Evolutionary conservation across 2,329 filamentous ascomycete species (phyloP), one percentile per base, ranked within the genome.

Genomic region (Hymenoscyphus linearis): DNA sequence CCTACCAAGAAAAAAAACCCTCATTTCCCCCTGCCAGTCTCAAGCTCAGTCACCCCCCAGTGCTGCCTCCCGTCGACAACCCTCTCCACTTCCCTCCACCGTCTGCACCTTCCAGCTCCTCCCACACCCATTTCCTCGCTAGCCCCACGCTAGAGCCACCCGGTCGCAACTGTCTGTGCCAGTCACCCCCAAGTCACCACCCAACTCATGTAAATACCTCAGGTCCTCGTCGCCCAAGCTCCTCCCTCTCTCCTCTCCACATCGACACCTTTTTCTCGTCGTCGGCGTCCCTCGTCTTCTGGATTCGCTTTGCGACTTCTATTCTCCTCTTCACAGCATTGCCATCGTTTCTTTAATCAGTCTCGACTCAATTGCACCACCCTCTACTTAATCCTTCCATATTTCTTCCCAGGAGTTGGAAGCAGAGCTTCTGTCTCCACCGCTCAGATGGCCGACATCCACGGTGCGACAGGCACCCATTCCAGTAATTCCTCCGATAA

Each of bases 391-490:
- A 52, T 52, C 31, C 31, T 31, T 52, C 50, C 35, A 50, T 55
- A 55, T 61, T 61, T 57, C 31, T 52, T 44, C 27, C 53, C 36
- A 31, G 61, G 59, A 61, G 58, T 50, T 58, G 36, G 59, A 52
- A 67, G 64, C 63, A 58, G 60, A 62, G 60, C 64, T 66, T 61
- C 60, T 31, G 31, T 31, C 58, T 64, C 55, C 58, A 47, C 58
- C 27, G 27, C 37, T 44, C 57, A 62, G 53, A 71, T 71, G 69
- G 66, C 66, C 50, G 66, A 69, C 55, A 13, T 31, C 18, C 40
- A 63, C 44, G 67, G 64, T 65, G 65, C 60, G 25, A 65, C 61
- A 5, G 63, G 61, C 47, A 63, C 62, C 37, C 57, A 62, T 47
- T 57, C 66, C 13, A 65, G 55, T 47, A 60, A 59, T 34, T 60